phyloP scores from a whole-genome alignment of 257 asterid species.

The Lantana camara region DNA sequence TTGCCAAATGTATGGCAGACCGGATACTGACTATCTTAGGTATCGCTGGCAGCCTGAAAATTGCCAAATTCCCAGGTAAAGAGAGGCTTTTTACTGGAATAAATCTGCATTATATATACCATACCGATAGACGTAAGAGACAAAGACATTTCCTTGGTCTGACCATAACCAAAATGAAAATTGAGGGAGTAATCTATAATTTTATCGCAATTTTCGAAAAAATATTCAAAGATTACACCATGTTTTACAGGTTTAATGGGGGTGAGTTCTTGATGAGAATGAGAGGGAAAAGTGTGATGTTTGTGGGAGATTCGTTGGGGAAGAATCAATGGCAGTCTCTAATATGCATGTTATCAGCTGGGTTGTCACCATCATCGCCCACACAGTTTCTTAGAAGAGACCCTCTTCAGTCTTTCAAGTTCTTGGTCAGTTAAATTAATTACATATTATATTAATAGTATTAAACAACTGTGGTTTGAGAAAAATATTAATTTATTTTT shows the following conservation, averaged over 20 bases:
- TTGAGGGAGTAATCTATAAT: too few species aligned
- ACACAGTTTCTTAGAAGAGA: conserved; percentile 66
- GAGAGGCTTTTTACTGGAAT: too few species aligned
- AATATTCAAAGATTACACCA: neutral
- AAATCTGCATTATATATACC: too few species aligned
- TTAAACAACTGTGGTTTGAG: too few species aligned
- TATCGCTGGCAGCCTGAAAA: conserved; percentile 86
- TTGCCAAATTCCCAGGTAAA: conserved; percentile 87
- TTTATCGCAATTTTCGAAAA: too few species aligned
- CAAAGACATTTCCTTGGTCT: too few species aligned
- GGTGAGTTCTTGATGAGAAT: conserved; percentile 48
- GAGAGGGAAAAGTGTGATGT: conserved; percentile 80
- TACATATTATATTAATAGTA: too few species aligned
- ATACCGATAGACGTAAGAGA: too few species aligned
- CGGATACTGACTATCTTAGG: conserved; percentile 84
- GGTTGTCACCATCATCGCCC: conserved; percentile 53
- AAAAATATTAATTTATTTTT: neutral
- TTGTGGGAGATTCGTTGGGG: conserved; percentile 94
- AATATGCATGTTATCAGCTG: conserved; percentile 77
- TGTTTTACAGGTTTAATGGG: conserved; percentile 43
- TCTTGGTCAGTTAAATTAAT: conserved; percentile 52
- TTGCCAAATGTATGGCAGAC: conserved; percentile 85
- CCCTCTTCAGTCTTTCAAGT: conserved; percentile 68
- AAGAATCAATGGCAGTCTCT: conserved; percentile 93
- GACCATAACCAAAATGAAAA: too few species aligned